Evolutionary conservation across 202 grass and related monocot genomes (phyloP).

Genomic region (Panicum virgatum): DNA sequence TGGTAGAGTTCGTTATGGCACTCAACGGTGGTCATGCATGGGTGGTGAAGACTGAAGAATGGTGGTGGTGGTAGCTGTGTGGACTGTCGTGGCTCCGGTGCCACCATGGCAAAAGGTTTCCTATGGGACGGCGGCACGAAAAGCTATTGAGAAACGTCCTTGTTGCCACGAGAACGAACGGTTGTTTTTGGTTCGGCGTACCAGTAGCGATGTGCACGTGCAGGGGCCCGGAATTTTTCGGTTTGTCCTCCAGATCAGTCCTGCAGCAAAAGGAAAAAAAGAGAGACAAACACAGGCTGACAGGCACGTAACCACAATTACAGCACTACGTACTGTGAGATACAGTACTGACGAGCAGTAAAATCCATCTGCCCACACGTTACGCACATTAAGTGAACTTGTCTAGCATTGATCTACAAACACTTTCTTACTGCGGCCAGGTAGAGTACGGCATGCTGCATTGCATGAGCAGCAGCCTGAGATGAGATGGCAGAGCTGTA

Average conservation of each 20-base stretch:
- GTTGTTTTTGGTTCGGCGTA: neutral
- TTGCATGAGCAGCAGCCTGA: neutral
- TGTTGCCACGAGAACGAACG: neutral
- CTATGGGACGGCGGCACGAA: too few species aligned
- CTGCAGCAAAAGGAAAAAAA: too few species aligned
- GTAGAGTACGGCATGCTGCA: neutral
- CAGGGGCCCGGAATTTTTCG: too few species aligned
- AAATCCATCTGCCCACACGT: neutral
- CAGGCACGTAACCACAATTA: too few species aligned
- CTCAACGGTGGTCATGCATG: too few species aligned
- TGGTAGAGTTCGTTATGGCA: neutral
- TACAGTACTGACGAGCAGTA: neutral
- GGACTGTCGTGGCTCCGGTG: too few species aligned
- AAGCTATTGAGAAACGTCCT: neutral
- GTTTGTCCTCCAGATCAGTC: too few species aligned
- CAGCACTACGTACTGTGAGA: neutral
- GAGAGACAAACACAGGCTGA: too few species aligned
- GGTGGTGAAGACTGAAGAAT: too few species aligned
- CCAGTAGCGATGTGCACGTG: neutral
- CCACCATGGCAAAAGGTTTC: too few species aligned
- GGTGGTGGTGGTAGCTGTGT: too few species aligned
- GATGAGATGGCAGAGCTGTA: neutral
- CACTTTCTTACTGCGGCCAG: neutral
- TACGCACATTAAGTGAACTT: neutral
- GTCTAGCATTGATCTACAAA: neutral